Conservation (phyloP, 228 moss, liverwort and hornwort species). For the Sphagnum fallax region DNA sequence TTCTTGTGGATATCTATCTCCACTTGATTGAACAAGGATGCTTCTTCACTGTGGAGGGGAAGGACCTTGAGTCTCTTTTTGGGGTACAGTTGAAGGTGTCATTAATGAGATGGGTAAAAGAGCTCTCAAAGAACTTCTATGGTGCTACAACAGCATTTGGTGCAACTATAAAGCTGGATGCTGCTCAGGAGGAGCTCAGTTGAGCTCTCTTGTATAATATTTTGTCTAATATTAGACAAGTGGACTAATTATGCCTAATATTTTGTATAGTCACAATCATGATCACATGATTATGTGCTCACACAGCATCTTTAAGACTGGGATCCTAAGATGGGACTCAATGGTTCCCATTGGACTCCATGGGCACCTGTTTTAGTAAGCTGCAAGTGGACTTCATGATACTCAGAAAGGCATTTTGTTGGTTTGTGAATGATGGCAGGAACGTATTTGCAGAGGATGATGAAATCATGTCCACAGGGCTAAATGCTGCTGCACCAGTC, state of each 20-base stretch:
- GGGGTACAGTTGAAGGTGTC: constrained; percentile 55
- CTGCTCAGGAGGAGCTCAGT: constrained; percentile 78
- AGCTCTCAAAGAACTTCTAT: constrained; percentile 84
- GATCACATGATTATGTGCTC: no score
- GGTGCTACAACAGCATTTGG: constrained; percentile 89
- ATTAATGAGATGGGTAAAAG: constrained; percentile 93
- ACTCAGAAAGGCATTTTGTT: constrained; percentile 11
- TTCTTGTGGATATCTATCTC: no score
- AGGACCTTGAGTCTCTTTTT: not conserved
- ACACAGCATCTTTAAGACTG: not conserved
- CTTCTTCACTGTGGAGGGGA: not conserved
- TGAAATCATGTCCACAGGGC: constrained; percentile 68
- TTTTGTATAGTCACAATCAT: not conserved
- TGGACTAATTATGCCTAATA: not conserved
- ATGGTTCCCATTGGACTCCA: not conserved
- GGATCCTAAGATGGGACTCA: not conserved
- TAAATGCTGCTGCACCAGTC: constrained; percentile 41
- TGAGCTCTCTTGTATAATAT: constrained; percentile 73
- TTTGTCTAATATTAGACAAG: no score
- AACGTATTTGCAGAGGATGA: constrained; percentile 94
- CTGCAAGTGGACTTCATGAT: not conserved
- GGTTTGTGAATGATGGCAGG: constrained; percentile 27
- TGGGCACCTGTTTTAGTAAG: not conserved
- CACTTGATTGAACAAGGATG: no score
- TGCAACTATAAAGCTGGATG: constrained; percentile 65